Evolutionary conservation across 352 stramenopile genomes (phyloP).

Genomic region (Saprolegnia diclina): DNA sequence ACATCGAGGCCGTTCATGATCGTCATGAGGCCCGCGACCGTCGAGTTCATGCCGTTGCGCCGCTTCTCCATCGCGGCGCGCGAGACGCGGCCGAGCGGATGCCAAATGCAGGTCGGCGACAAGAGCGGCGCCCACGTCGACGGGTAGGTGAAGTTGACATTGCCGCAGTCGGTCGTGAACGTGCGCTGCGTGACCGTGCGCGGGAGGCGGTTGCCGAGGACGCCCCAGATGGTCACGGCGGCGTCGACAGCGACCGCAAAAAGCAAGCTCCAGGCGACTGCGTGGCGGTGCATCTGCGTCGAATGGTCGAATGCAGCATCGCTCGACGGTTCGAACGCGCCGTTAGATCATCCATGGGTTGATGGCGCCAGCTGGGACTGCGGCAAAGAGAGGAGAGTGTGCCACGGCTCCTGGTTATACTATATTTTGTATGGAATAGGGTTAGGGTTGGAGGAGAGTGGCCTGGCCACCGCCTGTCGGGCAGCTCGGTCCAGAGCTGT

Average conservation of each 20-base stretch:
- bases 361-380: too few species aligned
- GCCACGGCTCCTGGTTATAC: too few species aligned
- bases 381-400: too few species aligned
- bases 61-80: not conserved
- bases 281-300: too few species aligned
- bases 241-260: too few species aligned
- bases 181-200: not conserved
- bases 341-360: too few species aligned
- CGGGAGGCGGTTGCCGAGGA: not conserved
- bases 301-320: too few species aligned
- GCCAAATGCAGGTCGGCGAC: constrained; percentile 14
- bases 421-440: too few species aligned
- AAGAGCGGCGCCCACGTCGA: not conserved
- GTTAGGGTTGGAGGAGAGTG: too few species aligned
- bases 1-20: constrained; percentile 1
- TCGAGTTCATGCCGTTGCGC: constrained; percentile 2
- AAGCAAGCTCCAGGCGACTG: too few species aligned
- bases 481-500: not conserved
- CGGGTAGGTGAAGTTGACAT: constrained; percentile 1
- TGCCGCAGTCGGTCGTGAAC: constrained; percentile 9
- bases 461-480: not conserved
- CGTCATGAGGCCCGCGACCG: not conserved
- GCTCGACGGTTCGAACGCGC: too few species aligned
- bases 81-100: not conserved
- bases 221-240: not conserved